These are phyloP conservation scores for Sporisorium scitamineum DNA, from an alignment of 1,284 basidiomycete species.

Conservation along the genomic window DNA sequence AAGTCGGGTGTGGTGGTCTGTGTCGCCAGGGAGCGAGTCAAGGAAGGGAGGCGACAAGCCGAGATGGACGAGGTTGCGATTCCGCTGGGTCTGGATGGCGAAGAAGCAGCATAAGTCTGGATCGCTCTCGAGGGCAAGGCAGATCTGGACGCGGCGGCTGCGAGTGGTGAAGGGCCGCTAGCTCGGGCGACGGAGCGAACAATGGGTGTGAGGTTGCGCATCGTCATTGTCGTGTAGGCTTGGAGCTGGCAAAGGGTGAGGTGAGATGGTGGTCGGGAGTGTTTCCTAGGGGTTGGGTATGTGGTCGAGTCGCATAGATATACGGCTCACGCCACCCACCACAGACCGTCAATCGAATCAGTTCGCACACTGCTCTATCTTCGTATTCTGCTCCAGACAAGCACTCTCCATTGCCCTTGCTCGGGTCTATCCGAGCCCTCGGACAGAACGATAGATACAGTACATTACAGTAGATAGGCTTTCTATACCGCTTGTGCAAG, in stretches of 20 bases:
- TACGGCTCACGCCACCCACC: background rate
- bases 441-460: no score
- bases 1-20: conserved; percentile 20
- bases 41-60: background rate
- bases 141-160: background rate
- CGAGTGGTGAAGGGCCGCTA: background rate
- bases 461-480: no score
- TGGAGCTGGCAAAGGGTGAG: background rate
- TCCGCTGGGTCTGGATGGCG: background rate
- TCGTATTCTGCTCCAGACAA: background rate
- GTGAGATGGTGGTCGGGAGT: conserved; percentile 7
- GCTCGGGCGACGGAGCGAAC: conserved; percentile 1
- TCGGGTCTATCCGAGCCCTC: background rate
- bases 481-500: background rate
- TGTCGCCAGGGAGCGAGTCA: conserved; percentile 13
- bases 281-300: background rate
- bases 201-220: background rate
- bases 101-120: conserved; percentile 4
- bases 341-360: background rate
- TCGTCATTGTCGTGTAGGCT: background rate
- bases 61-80: background rate
- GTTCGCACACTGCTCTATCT: background rate
- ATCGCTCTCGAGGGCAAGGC: background rate
- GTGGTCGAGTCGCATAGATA: background rate
- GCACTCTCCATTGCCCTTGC: background rate